phyloP scores from a whole-genome alignment of 768 basidiomycete species.

The Cystofilobasidium ferigula region DNA sequence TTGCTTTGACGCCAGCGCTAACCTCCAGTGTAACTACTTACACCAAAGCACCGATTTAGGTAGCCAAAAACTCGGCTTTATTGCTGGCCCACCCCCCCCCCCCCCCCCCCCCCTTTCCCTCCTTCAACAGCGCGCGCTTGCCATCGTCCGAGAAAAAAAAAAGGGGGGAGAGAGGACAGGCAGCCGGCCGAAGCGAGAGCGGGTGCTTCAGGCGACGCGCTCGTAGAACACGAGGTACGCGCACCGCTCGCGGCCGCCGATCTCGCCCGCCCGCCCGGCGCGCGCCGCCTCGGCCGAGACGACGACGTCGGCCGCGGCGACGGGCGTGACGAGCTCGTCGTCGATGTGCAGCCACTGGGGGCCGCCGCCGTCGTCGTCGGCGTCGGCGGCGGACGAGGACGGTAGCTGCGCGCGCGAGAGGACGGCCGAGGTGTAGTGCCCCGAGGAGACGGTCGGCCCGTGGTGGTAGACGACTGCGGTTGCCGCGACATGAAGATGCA shows the following conservation, averaged over 20 bases:
- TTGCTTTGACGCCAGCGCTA: too few species aligned
- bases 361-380: too few species aligned
- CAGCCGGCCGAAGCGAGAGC: too few species aligned
- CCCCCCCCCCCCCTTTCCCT: too few species aligned
- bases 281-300: conserved; percentile 59
- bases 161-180: too few species aligned
- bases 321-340: conserved; percentile 73
- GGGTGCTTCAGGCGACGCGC: conserved; percentile 39
- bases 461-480: conserved; percentile 84
- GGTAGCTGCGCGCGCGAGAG: conserved; percentile 45
- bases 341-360: conserved; percentile 90
- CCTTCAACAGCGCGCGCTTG: too few species aligned
- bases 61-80: too few species aligned
- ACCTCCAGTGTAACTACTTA: too few species aligned
- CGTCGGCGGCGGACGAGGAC: conserved; percentile 39
- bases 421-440: conserved; percentile 90
- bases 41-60: too few species aligned
- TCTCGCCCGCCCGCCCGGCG: conserved; percentile 32
- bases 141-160: too few species aligned
- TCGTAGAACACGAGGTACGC: conserved; percentile 83
- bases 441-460: conserved; percentile 75
- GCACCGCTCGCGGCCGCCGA: conserved; percentile 51
- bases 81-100: too few species aligned
- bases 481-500: too few species aligned
- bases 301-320: conserved; percentile 43